A percentile compares a stretch with the other conserved stretches of the same genome.
Evolutionary conservation across 1,284 basidiomycete species (phyloP).

Genomic region (Trichosporon faecale): DNA sequence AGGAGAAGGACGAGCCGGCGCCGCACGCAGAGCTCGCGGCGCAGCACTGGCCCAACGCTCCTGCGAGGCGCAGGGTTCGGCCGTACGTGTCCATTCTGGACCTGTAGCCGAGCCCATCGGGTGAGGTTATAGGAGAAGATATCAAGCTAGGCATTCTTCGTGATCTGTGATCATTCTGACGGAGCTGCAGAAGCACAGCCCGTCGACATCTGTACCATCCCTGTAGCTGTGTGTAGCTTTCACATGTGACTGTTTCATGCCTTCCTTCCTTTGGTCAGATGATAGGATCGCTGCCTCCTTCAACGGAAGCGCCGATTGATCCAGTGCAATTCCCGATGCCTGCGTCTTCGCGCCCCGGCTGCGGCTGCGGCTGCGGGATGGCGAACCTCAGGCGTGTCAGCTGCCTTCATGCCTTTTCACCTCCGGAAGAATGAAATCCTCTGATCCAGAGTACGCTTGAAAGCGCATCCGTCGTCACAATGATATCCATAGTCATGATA

Average conservation of each 20-base stretch:
- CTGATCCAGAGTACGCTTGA: too few relatives aligned
- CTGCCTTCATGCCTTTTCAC: too few relatives aligned
- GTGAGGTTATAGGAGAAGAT: too few relatives aligned
- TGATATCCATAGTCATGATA: not conserved
- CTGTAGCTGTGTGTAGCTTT: not conserved
- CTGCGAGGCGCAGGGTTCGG: not conserved
- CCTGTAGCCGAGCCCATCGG: constrained; percentile 12
- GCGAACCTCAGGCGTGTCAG: too few relatives aligned
- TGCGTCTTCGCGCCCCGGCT: too few relatives aligned
- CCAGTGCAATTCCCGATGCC: too few relatives aligned
- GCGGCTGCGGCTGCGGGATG: too few relatives aligned
- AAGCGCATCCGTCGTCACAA: not conserved
- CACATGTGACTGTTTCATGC: constrained; percentile 1
- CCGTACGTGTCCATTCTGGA: constrained; percentile 24
- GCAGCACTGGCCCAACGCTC: constrained; percentile 17
- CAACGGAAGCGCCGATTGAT: too few relatives aligned
- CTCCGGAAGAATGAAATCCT: too few relatives aligned
- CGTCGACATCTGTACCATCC: not conserved
- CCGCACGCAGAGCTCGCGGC: constrained; percentile 19
- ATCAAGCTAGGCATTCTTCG: not conserved
- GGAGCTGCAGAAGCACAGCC: not conserved
- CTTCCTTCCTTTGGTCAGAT: not conserved
- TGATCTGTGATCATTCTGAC: not conserved
- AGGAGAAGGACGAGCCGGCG: constrained; percentile 15
- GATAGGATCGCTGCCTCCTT: too few relatives aligned